These are phyloP conservation scores for Mycosphaerella sp. DNA, from an alignment of 2,329 filamentous ascomycete genomes.

Conservation along the genomic window DNA sequence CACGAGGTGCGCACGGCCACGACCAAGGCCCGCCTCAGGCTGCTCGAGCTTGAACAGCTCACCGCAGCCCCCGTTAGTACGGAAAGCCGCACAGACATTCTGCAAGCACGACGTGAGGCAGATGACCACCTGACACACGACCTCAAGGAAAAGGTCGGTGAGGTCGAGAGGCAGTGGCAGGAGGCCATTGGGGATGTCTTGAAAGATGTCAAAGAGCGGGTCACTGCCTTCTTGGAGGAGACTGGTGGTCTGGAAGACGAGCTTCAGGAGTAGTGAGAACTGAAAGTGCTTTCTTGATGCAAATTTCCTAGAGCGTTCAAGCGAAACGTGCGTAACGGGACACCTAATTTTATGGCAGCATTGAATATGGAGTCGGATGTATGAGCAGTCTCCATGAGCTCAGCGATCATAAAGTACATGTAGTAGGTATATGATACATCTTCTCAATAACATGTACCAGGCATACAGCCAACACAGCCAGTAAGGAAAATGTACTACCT, in stretches of 20 bases:
- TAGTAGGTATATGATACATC: too few relatives aligned
- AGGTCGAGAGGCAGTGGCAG: slow-evolving; percentile 86
- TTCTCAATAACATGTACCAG: too few relatives aligned
- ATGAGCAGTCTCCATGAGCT: too few relatives aligned
- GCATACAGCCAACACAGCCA: too few relatives aligned
- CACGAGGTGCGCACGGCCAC: slow-evolving; percentile 84
- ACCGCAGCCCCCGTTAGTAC: slow-evolving; percentile 30
- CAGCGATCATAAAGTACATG: too few relatives aligned
- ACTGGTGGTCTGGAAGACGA: slow-evolving; percentile 83
- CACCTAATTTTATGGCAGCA: too few relatives aligned
- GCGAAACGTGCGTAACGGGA: not conserved
- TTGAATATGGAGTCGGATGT: too few relatives aligned
- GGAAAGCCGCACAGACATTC: slow-evolving; percentile 44
- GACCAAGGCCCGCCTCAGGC: slow-evolving; percentile 60
- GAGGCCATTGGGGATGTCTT: slow-evolving; percentile 77
- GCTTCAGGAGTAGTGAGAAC: slow-evolving; percentile 37
- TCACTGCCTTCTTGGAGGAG: slow-evolving; percentile 65
- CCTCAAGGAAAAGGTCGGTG: slow-evolving; percentile 84
- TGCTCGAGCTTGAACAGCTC: slow-evolving; percentile 58
- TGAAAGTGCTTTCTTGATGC: not conserved
- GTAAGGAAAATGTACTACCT: too few relatives aligned
- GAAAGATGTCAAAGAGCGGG: slow-evolving; percentile 63
- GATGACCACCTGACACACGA: slow-evolving; percentile 70
- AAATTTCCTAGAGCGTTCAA: slow-evolving; percentile 3
- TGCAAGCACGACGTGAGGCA: slow-evolving; percentile 58